Evolutionary conservation across 73 alveolate species (phyloP), one percentile per base, ranked within the genome.

Genomic region (Breviolum minutum): DNA sequence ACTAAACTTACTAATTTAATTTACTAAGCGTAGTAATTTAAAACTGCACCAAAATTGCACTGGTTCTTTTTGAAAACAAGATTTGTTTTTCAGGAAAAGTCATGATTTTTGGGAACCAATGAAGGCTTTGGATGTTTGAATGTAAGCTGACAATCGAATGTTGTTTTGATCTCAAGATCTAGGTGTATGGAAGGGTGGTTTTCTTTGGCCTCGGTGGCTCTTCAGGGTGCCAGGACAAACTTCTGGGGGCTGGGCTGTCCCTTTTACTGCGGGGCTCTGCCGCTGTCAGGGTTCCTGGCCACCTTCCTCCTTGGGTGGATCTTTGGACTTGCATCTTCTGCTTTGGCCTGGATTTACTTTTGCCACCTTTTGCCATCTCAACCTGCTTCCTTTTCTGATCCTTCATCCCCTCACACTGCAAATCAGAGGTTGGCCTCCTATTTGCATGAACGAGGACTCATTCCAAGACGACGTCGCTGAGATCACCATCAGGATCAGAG

Each of bases 391-490:
- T 30, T 6, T 5, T 24, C 66, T 32, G 20, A 19, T 26, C 61
- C 29, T 0, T 19, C 63, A 26, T n/a, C 85, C 30, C 63, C 29
- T 66, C 11, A 0, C 88, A n/a, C n/a, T n/a, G n/a, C n/a, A n/a
- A n/a, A n/a, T n/a, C n/a, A n/a, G n/a, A n/a, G 69, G 14, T 12
- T 80, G 68, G 88, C 68, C 13, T 63, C 68, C 66, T 80, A 80
- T 13, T 30, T 80, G 68, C 30, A 80, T 80, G 88, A 80, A 66
- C 68, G 40, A 12, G 68, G 69, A 13, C 88, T 10, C 0, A 26
- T n/a, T 0, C 68, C 29, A 30, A 26, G 88, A 80, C 88, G 88
- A 80, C 88, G 88, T 32, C 68, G 68, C 48, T 80, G 88, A 80
- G 20, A 30, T 80, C 29, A 16, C 87, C 2, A 11, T 79, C 19